Evolutionary conservation across 75 land plant genomes (phyloP), one percentile per base, ranked within the genome.

Genomic region (Larix kaempferi): DNA sequence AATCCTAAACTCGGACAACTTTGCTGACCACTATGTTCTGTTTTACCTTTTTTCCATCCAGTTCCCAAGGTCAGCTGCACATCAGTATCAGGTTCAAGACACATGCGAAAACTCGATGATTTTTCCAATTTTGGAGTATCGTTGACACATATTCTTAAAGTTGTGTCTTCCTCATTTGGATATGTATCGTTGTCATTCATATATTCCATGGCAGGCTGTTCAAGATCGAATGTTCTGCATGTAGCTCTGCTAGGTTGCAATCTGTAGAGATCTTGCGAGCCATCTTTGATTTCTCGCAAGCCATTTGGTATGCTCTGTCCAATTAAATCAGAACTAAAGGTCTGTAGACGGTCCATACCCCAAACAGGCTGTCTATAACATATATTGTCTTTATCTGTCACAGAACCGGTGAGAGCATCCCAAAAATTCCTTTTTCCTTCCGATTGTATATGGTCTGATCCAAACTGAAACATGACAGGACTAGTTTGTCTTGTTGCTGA

Each of bases 41-140:
- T 84, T 78, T 76, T 84, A 66, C 61, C 61, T 22, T 58, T 15
- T 21, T 83, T 74, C 19, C 65, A 16, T 61, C 82, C 82, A 35
- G 61, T 76, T 21, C 58, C 88, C 52, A 89, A 61, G 11, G 91
- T 89, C 37, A 89, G 82, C 77, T 89, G 82, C n/a, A 84, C 59
- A 33, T 79, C 84, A 60, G 64, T 79, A 74, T 86, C 85, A 19
- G 49, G 72, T 21, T 69, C 49, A 69, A 69, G 72, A 69, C 37
- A 69, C 72, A 69, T 19, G n/a, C 72, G 10, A 12, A 69, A 69
- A 69, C 41, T 69, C 41, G 41, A 35, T 39, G 72, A 21, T 69
- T 39, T 69, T 8, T 69, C 72, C 41, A 37, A 41, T 21, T 69
- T 69, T 69, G 72, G n/a, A 17, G 72, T 7, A 37, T 41, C 41